phyloP scores from a whole-genome alignment of 179 eudicot genomes.

The Silene coronaria region DNA sequence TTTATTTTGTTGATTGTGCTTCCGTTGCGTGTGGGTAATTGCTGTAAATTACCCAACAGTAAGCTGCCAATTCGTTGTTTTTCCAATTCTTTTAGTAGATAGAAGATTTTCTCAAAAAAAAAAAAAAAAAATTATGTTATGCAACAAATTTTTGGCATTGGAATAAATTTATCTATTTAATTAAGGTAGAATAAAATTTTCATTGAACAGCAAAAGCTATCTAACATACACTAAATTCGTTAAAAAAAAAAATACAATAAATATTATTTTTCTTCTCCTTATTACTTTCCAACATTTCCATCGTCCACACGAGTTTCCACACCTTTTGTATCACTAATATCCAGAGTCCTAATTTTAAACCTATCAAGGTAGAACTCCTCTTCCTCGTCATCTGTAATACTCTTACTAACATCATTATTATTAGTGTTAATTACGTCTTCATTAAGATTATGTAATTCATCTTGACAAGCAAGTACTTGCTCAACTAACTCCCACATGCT shows the following conservation, averaged over 20 bases:
- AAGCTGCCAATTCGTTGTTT: too few species aligned
- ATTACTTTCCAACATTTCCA: background rate
- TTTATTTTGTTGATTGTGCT: too few species aligned
- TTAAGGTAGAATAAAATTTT: too few species aligned
- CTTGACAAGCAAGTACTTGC: conserved; percentile 22
- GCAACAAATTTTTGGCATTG: too few species aligned
- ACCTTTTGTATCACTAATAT: background rate
- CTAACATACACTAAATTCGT: too few species aligned
- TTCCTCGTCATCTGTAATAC: background rate
- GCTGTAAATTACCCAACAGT: too few species aligned
- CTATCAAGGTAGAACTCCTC: background rate
- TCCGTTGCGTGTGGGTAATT: too few species aligned
- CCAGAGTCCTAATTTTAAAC: conserved; percentile 9
- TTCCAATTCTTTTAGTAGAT: too few species aligned
- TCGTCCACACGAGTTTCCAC: background rate
- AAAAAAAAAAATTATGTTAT: too few species aligned
- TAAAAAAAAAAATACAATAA: background rate
- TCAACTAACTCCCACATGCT: conserved; percentile 33
- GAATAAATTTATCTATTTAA: too few species aligned
- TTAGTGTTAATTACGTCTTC: background rate
- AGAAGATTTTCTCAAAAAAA: too few species aligned
- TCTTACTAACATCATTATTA: conserved; percentile 2
- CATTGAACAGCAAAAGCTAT: too few species aligned
- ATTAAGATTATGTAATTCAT: background rate
- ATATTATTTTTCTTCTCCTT: background rate